phyloP scores from a whole-genome alignment of 2,329 filamentous ascomycete species.

The Alternaria dauci region DNA sequence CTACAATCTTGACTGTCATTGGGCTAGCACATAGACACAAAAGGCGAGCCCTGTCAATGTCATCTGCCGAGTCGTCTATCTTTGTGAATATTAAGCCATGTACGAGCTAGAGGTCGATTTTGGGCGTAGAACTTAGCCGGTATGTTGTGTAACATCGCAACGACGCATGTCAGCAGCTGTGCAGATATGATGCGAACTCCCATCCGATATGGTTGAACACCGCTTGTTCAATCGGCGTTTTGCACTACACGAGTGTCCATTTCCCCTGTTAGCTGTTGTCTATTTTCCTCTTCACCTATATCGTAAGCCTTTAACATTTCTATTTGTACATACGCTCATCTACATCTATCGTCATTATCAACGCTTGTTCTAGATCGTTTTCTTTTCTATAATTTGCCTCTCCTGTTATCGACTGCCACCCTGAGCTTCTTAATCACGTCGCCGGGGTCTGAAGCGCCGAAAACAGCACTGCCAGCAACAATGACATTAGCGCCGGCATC shows the following conservation, averaged over 20 bases:
- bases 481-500: slow-evolving; percentile 98
- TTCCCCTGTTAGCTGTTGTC: neutral
- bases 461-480: slow-evolving; percentile 94
- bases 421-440: slow-evolving; percentile 86
- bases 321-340: slow-evolving; percentile 7
- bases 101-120: neutral
- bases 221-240: neutral
- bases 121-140: slow-evolving; percentile 4
- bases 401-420: slow-evolving; percentile 75
- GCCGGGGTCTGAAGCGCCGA: slow-evolving; percentile 86
- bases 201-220: neutral
- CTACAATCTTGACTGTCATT: neutral
- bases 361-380: neutral
- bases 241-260: neutral
- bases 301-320: slow-evolving; percentile 5
- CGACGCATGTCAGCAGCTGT: slow-evolving; percentile 18
- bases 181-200: neutral
- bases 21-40: neutral
- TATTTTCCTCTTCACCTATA: slow-evolving; percentile 4
- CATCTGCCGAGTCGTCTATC: neutral
- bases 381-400: slow-evolving; percentile 42
- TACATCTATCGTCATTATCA: neutral
- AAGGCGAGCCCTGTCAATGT: neutral
- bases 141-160: slow-evolving; percentile 15
- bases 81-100: neutral